Evolutionary conservation across 1,284 basidiomycete genomes (phyloP), one percentile per base, ranked within the genome.

Genomic region (Leccinum glutinopallens): DNA sequence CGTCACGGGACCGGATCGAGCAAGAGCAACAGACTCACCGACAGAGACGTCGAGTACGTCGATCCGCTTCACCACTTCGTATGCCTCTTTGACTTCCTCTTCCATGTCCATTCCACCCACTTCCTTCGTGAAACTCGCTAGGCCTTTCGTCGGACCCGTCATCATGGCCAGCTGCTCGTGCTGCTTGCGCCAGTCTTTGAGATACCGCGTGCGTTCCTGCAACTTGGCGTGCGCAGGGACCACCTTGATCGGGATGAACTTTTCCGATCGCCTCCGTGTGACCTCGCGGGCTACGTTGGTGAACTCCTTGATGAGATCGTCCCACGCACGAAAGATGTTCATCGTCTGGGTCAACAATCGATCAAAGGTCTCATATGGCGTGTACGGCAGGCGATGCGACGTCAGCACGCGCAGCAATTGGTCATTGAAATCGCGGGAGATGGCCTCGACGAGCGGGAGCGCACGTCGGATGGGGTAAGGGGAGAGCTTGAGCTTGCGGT

Each of bases 111-210:
- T 93, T 1, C 88, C 90, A 1, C 90, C 85, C 17, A 96, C 80
- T 8, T 92, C 94, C 72, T 94, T 93, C 58, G 94, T 96, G 15
- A 96, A 96, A n/a, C 92, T 93, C 1, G 89, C 85, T 12, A 97
- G 80, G 7, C 93, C 94, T 72, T 94, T 93, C 57, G 94, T 96
- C 15, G 96, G 96, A 15, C 92, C 93, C 2, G 96, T 98, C 96
- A 99, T 99, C 60, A 96, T 92, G 8, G 95, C 92, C n/a, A 99
- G 82, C 79, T 99, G 97, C 74, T 99, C 95, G 73, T 99, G 97
- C 73, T 98, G 96, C 75, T 97, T 96, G 70, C 95, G 83, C 90
- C 97, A 98, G 43, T 94, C 94, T 62, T 92, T 84, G 29, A 99
- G 79, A 79, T 98, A 99, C 46, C 82, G 82, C 64, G 91, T 87